Conservation (phyloP, 129 eudicot genomes). For the Flaveria trinervia region DNA sequence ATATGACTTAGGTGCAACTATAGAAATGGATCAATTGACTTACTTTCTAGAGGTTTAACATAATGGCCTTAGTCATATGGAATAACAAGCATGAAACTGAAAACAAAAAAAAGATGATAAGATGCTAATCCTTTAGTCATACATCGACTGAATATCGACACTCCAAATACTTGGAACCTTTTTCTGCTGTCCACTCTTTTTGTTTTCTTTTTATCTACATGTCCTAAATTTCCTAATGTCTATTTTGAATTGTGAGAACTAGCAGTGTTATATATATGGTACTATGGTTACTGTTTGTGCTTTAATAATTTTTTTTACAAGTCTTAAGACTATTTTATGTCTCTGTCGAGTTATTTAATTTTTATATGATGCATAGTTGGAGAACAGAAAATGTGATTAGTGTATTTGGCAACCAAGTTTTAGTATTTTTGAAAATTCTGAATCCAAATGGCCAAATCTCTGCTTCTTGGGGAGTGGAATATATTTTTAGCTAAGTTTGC, state of each 20-base stretch:
- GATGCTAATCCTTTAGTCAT: neutral
- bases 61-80: neutral
- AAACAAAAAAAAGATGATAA: neutral
- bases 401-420: too few species aligned
- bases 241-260: neutral
- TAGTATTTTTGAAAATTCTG: too few species aligned
- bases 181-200: neutral
- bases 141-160: neutral
- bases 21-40: neutral
- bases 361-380: too few species aligned
- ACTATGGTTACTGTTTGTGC: neutral
- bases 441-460: too few species aligned
- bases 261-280: neutral
- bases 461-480: too few species aligned
- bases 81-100: neutral
- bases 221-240: neutral
- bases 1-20: conserved; percentile 7
- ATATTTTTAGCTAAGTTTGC: too few species aligned
- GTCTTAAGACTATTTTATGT: too few species aligned
- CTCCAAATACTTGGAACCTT: neutral
- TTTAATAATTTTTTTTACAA: neutral
- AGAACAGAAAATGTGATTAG: too few species aligned
- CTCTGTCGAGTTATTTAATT: too few species aligned
- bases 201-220: neutral
- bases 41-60: neutral